Evolutionary conservation across 305 asterid genomes (phyloP).

Genomic region (Petunia hybrid): DNA sequence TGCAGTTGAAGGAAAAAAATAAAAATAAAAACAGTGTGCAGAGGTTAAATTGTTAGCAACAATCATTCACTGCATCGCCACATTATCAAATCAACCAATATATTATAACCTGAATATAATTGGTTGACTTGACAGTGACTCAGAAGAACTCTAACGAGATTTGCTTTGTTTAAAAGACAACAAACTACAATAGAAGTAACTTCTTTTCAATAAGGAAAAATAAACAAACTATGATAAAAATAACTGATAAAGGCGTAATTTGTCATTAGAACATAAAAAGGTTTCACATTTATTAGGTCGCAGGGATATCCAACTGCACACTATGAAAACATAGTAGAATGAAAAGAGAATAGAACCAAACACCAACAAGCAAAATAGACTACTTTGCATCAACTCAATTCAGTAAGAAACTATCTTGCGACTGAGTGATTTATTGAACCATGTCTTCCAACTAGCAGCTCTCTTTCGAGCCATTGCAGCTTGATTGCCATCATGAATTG

Average conservation of each 20-base stretch:
- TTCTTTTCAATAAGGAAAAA: not conserved
- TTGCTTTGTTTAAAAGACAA: not conserved
- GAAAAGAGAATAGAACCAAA: not conserved
- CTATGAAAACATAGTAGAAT: not conserved
- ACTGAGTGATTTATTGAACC: constrained; percentile 73
- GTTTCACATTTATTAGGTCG: constrained; percentile 3
- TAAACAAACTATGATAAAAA: not conserved
- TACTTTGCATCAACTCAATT: constrained; percentile 24
- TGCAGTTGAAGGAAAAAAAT: too few relatives aligned
- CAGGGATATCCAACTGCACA: not conserved
- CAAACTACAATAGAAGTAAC: not conserved
- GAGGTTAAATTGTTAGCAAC: not conserved
- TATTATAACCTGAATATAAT: not conserved
- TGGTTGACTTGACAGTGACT: not conserved
- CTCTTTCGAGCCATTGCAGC: constrained; percentile 60
- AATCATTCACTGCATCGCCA: not conserved
- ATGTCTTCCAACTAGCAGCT: constrained; percentile 73
- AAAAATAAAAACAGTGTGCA: not conserved
- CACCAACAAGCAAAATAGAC: not conserved
- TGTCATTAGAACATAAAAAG: not conserved
- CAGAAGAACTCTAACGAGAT: not conserved
- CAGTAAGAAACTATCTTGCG: constrained; percentile 75
- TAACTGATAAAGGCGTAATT: constrained; percentile 8
- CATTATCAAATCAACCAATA: not conserved
- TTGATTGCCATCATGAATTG: constrained; percentile 44